Base-by-base conservation (phyloP, 2,329 filamentous ascomycete species). In the Aspergillus spinulosporus region DNA sequence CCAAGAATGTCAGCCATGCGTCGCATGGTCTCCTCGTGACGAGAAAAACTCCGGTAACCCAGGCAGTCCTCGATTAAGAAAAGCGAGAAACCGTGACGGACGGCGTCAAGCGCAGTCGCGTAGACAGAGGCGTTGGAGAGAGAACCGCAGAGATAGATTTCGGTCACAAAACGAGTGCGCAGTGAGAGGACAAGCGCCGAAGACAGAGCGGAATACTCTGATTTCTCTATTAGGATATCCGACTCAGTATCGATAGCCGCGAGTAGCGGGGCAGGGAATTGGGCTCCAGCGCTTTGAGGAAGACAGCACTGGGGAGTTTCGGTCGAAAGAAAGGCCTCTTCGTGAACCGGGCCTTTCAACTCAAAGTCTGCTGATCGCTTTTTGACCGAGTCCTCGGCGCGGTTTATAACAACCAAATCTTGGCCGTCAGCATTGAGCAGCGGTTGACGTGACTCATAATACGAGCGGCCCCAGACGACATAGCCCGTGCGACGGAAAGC, bases 51-150 rank as follows among this genome's bases (percentile, higher is more conserved):
- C 46, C 90, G 85, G 67, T 88, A 96, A 8, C 92, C 92, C 54
- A 96, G 85, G 71, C 92, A 97, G 70, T 97, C 92, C 51, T 94
- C 87, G 39, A 97, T 78, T 9, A 97, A 78, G 4, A 89, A 94
- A 66, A 97, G 90, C 14, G 85, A 81, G 66, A 96, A 86, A 3
- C 92, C 94, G 72, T 97, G 89, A 15, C 88, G 84, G 1, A 90
- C 92, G 8, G 93, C 94, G 68, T 97, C 94, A 60, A 96, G 81
- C 3, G 92, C 92, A 1, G 93, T 97, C 5, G 94, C 93, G 69
- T 94, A 92, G 46, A 97, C 87, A 32, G 92, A 92, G 36, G 95
- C 79, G 66, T 97, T 97, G 43, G 88, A 90, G 48, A 96, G 82
- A 44, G 89, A 88, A 21, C 94, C 94, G 67, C 90, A 95, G 26